Evolutionary conservation across 192 early-diverging fungal genomes (phyloP), one percentile per base, ranked within the genome.

Genomic region (Entrophospora sp.): DNA sequence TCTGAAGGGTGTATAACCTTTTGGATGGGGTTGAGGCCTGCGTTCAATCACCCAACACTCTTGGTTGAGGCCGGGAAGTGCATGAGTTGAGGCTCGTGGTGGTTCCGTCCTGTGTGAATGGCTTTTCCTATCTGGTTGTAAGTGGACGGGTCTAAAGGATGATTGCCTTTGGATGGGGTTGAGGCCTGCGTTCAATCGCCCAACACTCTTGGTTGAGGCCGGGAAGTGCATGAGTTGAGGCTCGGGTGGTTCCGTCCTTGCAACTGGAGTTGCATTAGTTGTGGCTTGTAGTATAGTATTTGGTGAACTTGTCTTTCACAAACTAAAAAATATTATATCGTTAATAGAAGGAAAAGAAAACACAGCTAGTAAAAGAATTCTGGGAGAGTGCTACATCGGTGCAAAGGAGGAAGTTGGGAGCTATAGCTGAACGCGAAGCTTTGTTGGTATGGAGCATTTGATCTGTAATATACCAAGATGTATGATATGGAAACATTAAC

Each of bases 161-260:
- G 12, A 31, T n/a, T 13, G 16, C 16, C 56, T 58, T 58, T 28
- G 25, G 56, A 58, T 58, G 56, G 56, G 56, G 56, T 58, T 58
- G 0, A 8, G 56, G 1, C 56, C 56, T 58, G 56, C n/a, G 28
- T 51, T 51, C 48, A 51, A 51, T 18, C 48, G 12, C 48, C 48
- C 48, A 51, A 22, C 20, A 22, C 28, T 27, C 48, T 22, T 51
- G 48, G 4, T 35, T 31, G 30, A 12, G 16, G 30, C 32, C 28
- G 18, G 51, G 30, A n/a, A 42, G 3, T 59, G 37, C 24, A 59
- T 40, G 57, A 59, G 35, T 59, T 36, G 36, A 4, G 35, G 25
- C 57, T 59, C 57, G 35, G 57, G 38, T 59, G 25, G 38, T 59
- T 59, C 57, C 57, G 38, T 59, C 40, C 57, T 59, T 59, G 57